Conservation (phyloP, 805 yeast species). For the Wickerhamomyces mucosus region DNA sequence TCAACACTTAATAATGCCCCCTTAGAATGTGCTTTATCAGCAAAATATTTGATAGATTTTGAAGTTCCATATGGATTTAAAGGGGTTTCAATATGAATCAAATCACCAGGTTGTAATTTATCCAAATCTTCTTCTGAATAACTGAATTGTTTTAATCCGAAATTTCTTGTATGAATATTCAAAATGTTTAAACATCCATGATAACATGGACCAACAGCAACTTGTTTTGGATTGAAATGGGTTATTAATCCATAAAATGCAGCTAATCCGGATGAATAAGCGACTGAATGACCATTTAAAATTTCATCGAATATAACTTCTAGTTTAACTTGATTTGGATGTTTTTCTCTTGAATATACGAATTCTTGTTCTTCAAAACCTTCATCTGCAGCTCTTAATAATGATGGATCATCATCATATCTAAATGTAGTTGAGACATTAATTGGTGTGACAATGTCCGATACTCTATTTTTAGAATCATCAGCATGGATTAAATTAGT, state of each 20-base stretch:
- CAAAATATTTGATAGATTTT: conserved; percentile 52
- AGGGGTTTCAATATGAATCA: conserved; percentile 81
- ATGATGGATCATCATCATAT: conserved; percentile 50
- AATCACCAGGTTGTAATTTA: conserved; percentile 47
- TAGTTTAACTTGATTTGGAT: conserved; percentile 60
- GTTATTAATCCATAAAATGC: conserved; percentile 74
- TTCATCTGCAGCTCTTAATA: conserved; percentile 36
- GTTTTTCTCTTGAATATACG: conserved; percentile 65
- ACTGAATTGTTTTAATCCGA: conserved; percentile 41
- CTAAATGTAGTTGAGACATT: conserved; percentile 73
- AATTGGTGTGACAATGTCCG: conserved; percentile 71
- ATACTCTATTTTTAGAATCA: conserved; percentile 42
- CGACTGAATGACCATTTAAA: conserved; percentile 54
- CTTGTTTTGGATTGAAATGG: conserved; percentile 60
- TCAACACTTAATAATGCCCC: conserved; percentile 77
- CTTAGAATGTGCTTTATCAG: conserved; percentile 60
- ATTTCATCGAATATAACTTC: conserved; percentile 57
- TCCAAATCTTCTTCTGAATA: conserved; percentile 41
- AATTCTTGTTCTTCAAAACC: conserved; percentile 28
- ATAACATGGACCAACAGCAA: conserved; percentile 74
- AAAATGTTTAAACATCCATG: conserved; percentile 78
- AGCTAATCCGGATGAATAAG: conserved; percentile 70
- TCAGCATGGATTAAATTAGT: conserved; percentile 67
- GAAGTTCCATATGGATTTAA: conserved; percentile 75
- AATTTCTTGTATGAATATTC: conserved; percentile 49